These are phyloP conservation scores for Tetrastigma voinierianum DNA, from an alignment of 164 flowering plant genomes.

Conservation along the genomic window DNA sequence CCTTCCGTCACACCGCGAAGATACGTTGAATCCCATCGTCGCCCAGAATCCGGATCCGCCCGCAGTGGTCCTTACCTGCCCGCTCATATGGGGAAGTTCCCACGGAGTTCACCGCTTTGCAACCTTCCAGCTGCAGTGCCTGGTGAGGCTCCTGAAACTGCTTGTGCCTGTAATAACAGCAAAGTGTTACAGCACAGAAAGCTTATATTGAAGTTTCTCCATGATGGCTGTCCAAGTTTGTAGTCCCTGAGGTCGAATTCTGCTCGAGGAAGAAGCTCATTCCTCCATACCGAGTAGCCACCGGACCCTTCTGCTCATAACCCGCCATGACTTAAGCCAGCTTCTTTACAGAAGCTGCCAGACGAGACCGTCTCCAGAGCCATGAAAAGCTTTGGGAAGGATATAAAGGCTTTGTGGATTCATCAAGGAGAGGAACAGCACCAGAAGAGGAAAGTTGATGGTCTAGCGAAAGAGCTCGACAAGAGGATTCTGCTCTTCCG, in stretches of 20 bases:
- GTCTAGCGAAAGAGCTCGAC: slow-evolving; percentile 71
- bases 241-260: slow-evolving; percentile 70
- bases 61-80: too few relatives aligned
- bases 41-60: too few relatives aligned
- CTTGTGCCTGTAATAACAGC: too few relatives aligned
- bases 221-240: slow-evolving; percentile 80
- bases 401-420: slow-evolving; percentile 66
- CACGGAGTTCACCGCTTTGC: slow-evolving; percentile 79
- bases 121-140: slow-evolving; percentile 78
- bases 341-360: slow-evolving; percentile 58
- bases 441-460: slow-evolving; percentile 81
- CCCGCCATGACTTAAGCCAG: slow-evolving; percentile 75
- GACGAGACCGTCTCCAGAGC: slow-evolving; percentile 59
- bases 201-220: slow-evolving; percentile 72
- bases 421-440: slow-evolving; percentile 86
- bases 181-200: slow-evolving; percentile 54
- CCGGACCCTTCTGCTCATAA: slow-evolving; percentile 54
- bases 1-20: too few relatives aligned
- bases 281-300: slow-evolving; percentile 49
- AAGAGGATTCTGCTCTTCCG: slow-evolving; percentile 51
- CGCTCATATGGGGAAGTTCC: too few relatives aligned
- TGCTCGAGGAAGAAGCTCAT: slow-evolving; percentile 47
- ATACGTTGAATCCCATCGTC: too few relatives aligned
- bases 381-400: slow-evolving; percentile 69
- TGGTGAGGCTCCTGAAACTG: slow-evolving; percentile 76